phyloP scores from a whole-genome alignment of 768 basidiomycete genomes.

The Amanita rimosa region DNA sequence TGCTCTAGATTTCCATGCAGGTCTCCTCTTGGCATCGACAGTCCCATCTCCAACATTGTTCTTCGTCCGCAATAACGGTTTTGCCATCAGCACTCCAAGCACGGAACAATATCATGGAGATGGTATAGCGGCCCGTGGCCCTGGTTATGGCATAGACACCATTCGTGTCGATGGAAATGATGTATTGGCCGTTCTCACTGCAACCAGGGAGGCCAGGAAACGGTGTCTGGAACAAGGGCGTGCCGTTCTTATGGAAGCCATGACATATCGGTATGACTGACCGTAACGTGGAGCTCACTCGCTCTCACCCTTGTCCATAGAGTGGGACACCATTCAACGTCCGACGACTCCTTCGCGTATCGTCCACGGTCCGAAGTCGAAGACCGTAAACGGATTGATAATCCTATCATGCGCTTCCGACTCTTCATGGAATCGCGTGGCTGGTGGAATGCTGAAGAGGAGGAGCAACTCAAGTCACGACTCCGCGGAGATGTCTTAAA shows the following conservation, averaged over 20 bases:
- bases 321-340: constrained; percentile 91
- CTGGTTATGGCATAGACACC: constrained; percentile 87
- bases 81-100: constrained; percentile 89
- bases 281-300: constrained; percentile 1
- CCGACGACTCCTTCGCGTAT: constrained; percentile 94
- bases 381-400: constrained; percentile 83
- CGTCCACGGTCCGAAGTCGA: constrained; percentile 84
- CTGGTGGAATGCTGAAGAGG: constrained; percentile 77
- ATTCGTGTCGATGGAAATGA: constrained; percentile 94
- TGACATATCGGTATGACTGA: constrained; percentile 67
- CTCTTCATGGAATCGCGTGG: constrained; percentile 70
- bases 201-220: constrained; percentile 59
- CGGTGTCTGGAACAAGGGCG: constrained; percentile 69
- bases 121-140: constrained; percentile 85
- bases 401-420: constrained; percentile 80
- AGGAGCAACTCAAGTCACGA: constrained; percentile 56
- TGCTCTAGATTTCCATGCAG: constrained; percentile 79
- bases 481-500: constrained; percentile 67
- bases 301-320: constrained; percentile 21
- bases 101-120: constrained; percentile 87
- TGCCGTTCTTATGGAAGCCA: constrained; percentile 79
- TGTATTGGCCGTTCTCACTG: constrained; percentile 69
- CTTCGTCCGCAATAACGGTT: constrained; percentile 78
- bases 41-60: constrained; percentile 66
- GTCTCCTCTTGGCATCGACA: constrained; percentile 69